phyloP scores from a whole-genome alignment of 306 rosid genomes.

The Oemleria cerasiformis region DNA sequence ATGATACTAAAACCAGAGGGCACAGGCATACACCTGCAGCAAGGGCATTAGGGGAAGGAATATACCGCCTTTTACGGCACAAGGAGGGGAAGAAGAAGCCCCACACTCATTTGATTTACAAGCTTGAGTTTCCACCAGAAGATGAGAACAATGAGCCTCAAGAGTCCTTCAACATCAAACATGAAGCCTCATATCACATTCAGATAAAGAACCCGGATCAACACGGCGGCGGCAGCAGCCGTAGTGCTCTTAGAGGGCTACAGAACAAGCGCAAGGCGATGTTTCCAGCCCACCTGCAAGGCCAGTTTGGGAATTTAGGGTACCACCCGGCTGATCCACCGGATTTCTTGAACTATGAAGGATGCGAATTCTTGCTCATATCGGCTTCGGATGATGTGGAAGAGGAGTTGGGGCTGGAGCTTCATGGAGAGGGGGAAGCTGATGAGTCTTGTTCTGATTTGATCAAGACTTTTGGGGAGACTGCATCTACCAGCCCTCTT shows the following conservation, averaged over 20 bases:
- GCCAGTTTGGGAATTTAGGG: conserved; percentile 29
- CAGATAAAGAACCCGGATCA: conserved; percentile 57
- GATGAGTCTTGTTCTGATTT: conserved; percentile 48
- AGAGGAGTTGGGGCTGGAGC: conserved; percentile 53
- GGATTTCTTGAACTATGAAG: conserved; percentile 53
- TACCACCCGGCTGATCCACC: conserved; percentile 44
- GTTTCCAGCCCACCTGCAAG: conserved; percentile 60
- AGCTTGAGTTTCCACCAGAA: conserved; percentile 46
- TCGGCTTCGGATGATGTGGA: conserved; percentile 50
- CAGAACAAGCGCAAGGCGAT: conserved; percentile 45
- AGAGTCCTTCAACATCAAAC: conserved; percentile 43
- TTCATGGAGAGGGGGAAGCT: conserved; percentile 20
- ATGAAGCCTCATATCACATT: conserved; percentile 48
- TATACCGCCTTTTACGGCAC: conserved; percentile 52
- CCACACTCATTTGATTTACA: conserved; percentile 61
- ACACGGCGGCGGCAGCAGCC: conserved; percentile 2
- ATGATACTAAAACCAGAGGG: conserved; percentile 47
- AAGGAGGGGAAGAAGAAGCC: conserved; percentile 20
- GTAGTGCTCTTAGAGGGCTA: conserved; percentile 23
- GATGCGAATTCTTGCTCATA: conserved; percentile 63
- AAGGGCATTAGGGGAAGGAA: conserved; percentile 56
- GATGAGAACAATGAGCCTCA: conserved; percentile 42
- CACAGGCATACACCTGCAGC: conserved; percentile 32
- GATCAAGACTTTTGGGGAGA: conserved; percentile 49
- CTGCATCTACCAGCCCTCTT: conserved; percentile 35